Conservation (phyloP, 2,329 filamentous ascomycete species). For the Aphanoascus verrucosus region DNA sequence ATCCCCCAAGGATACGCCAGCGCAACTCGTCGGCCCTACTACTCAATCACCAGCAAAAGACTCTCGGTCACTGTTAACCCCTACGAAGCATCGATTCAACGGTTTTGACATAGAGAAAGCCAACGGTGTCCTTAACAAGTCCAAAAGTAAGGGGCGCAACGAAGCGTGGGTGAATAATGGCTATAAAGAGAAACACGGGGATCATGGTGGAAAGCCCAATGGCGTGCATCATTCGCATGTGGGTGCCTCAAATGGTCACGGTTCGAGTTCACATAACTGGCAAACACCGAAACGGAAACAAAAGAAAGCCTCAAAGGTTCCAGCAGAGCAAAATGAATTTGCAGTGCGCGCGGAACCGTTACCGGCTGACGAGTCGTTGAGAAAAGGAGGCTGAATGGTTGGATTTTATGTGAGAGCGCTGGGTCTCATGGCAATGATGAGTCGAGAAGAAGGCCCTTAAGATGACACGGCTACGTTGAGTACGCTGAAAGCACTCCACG, state of each 20-base stretch:
- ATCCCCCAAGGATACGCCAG: neutral
- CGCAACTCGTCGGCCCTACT: neutral
- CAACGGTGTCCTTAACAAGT: slow-evolving; percentile 26
- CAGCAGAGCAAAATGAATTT: slow-evolving; percentile 24
- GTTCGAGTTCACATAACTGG: slow-evolving; percentile 26
- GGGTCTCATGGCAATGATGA: neutral
- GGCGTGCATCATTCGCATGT: slow-evolving; percentile 19
- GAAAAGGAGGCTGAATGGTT: slow-evolving; percentile 35
- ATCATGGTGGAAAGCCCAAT: slow-evolving; percentile 26
- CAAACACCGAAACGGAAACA: slow-evolving; percentile 37
- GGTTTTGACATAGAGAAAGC: slow-evolving; percentile 27
- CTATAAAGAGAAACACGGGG: slow-evolving; percentile 24
- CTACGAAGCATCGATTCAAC: slow-evolving; percentile 26
- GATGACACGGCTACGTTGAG: neutral
- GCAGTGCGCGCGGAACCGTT: slow-evolving; percentile 29
- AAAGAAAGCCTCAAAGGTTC: slow-evolving; percentile 29
- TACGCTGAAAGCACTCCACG: neutral
- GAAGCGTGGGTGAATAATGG: slow-evolving; percentile 20
- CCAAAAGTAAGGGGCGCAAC: slow-evolving; percentile 28
- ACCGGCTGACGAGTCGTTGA: slow-evolving; percentile 34
- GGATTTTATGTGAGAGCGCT: neutral
- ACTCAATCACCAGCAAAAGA: slow-evolving; percentile 23
- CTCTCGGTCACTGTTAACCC: slow-evolving; percentile 21
- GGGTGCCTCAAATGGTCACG: slow-evolving; percentile 15
- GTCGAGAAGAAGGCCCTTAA: neutral